Conservation (phyloP, 2,329 filamentous ascomycete species). For the Cercospora sp. region DNA sequence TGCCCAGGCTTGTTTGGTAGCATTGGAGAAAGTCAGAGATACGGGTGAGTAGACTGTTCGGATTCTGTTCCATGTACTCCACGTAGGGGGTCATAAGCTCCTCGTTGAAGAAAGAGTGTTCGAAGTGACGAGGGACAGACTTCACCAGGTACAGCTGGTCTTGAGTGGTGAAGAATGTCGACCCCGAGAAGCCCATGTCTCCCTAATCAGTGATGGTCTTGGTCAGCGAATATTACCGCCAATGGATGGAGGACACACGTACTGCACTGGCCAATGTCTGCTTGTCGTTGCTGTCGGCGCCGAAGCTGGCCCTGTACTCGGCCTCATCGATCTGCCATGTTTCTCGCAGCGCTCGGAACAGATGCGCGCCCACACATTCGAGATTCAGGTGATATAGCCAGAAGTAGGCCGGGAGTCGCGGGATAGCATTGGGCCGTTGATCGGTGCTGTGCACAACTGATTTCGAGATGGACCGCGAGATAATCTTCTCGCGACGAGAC, state of each 20-base stretch:
- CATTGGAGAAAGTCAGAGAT: conserved; percentile 69
- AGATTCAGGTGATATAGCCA: conserved; percentile 39
- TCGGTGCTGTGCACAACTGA: conserved; percentile 25
- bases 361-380: conserved; percentile 40
- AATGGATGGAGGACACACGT: neutral
- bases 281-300: conserved; percentile 42
- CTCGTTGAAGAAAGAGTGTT: conserved; percentile 68
- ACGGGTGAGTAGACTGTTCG: conserved; percentile 64
- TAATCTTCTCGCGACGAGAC: conserved; percentile 26
- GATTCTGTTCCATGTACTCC: conserved; percentile 61
- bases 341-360: conserved; percentile 55
- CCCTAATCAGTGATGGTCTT: conserved; percentile 10
- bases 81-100: conserved; percentile 67
- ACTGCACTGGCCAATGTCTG: conserved; percentile 10
- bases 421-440: conserved; percentile 13
- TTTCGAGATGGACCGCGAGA: conserved; percentile 25
- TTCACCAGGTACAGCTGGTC: conserved; percentile 71
- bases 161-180: conserved; percentile 69
- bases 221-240: neutral
- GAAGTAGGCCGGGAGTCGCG: conserved; percentile 26
- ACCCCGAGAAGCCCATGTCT: conserved; percentile 73
- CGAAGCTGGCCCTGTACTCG: conserved; percentile 57
- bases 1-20: conserved; percentile 58
- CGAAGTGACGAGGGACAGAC: conserved; percentile 67
- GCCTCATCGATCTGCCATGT: conserved; percentile 57